Base-by-base conservation (phyloP, 2,329 filamentous ascomycete genomes). In the Diaporthe sp. region DNA sequence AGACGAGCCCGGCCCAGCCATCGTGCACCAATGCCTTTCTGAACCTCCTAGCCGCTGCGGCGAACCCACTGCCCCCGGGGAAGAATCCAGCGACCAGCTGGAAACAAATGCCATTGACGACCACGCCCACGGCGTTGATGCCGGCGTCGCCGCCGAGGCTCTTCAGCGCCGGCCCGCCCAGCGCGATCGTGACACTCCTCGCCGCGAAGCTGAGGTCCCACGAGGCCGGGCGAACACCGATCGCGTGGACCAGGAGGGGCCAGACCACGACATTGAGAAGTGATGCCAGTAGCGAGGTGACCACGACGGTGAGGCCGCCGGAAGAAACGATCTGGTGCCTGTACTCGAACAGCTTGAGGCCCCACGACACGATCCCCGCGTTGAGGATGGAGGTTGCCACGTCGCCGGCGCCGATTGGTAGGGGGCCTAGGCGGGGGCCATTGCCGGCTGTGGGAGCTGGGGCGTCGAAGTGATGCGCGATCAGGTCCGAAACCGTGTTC, bases 271-370 rank as follows among this genome's bases (percentile, higher is more conserved):
- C 83, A 72, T 88, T 89, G 42, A 80, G 82, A 0, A 83, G 81
- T 0, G 88, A 87, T 0, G 84, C 80, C 0, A 79, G 65, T 0
- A 82, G 76, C 13, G 85, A 85, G 3, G 87, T 80, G 4, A 84
- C 9, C 6, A 86, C 77, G 0, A 86, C 84, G 2, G 85, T 80
- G 6, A 86, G 51, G 0, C 88, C 88, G 0, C 84, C 84, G 1
- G 82, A 77, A 31, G 86, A 88, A 61, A 87, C 83, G 1, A 90
- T 82, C 68, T 87, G 86, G 3, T 78, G 76, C 5, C 87, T 86
- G 79, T 87, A 88, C 77, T 89, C 87, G 77, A 86, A 88, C 4
- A 90, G 82, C 80, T 89, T 90, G 77, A 90, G 85, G 0, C 88
- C 88, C 88, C 88, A 90, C 4, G 85, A 83, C 3, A 89, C 83